phyloP scores from a whole-genome alignment of 208 protist genomes.

The Crithidia mellificae region DNA sequence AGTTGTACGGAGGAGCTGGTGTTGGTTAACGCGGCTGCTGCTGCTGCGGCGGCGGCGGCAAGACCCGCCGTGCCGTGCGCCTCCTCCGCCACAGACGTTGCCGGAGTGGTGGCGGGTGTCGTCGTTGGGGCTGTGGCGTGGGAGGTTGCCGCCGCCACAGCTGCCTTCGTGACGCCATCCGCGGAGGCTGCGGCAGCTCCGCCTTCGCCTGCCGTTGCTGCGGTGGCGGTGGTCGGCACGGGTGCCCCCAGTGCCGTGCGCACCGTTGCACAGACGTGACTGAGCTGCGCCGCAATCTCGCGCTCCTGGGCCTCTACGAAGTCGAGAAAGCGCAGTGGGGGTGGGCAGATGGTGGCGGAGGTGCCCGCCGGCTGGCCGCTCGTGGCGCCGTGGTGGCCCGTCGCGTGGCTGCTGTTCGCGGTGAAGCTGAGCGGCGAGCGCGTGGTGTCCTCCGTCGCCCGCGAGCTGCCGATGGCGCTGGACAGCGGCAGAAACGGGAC shows the following conservation, averaged over 20 bases:
- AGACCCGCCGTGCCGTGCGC: background rate
- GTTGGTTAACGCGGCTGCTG: background rate
- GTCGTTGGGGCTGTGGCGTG: too few relatives aligned
- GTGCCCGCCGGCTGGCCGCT: background rate
- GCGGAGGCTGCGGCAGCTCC: too few relatives aligned
- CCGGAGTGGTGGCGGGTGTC: too few relatives aligned
- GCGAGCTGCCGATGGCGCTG: background rate
- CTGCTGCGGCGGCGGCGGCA: background rate
- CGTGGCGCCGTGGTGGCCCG: background rate
- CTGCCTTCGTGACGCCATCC: background rate
- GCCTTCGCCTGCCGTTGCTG: too few relatives aligned
- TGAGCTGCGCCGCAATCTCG: conserved; percentile 35
- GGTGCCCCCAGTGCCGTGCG: conserved; percentile 27
- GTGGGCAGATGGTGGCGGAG: conserved; percentile 1
- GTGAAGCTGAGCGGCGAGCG: conserved; percentile 4
- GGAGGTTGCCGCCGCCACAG: too few relatives aligned
- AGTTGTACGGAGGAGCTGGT: conserved; percentile 13
- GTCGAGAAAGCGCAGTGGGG: conserved; percentile 24
- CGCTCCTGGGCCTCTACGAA: conserved; percentile 33
- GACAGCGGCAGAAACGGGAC: conserved; percentile 6
- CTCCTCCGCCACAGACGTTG: background rate
- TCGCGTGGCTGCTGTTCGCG: background rate
- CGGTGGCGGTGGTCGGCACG: background rate
- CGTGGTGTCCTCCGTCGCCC: background rate
- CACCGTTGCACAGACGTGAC: conserved; percentile 20